Base-by-base conservation (phyloP, 1,284 basidiomycete genomes). In the Erythrobasidium hasegawianum region DNA sequence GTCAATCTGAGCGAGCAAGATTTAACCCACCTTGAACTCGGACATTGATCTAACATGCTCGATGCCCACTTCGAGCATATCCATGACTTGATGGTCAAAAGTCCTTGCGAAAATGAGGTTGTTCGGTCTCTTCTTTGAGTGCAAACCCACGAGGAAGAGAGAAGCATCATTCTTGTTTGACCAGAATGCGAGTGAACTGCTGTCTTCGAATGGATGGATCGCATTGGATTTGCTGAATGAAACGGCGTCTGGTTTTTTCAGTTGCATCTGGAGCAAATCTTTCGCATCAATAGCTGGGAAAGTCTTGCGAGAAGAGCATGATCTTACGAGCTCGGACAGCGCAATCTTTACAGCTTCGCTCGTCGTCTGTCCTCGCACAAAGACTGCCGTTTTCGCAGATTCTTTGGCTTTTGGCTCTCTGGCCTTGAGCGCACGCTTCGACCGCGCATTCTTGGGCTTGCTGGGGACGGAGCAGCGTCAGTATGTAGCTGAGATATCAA, bases 391-490 rank as follows among this genome's bases (percentile, higher is more conserved):
- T 78, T 84, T 84, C 64, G 86, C 83, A 74, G 90, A 89, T 81
- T 98, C 95, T 66, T 95, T 83, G 72, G 92, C 85, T 75, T 94
- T 92, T 1, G 95, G 85, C 75, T 89, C 88, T 33, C 93, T 84
- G 53, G 88, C 88, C 54, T 91, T 89, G 72, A 96, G 76, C 0
- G 86, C 95, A 70, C 96, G 84, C 80, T 98, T 99, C n/a, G 90
- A 89, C 43, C 95, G 86, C 0, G 96, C 95, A 83, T 96, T 97
- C 81, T 90, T 92, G 33, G 95, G 92, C 82, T 97, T 97, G 78
- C 91, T 92, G n/a, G n/a, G n/a, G n/a, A n/a, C n/a, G n/a, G n/a
- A n/a, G n/a, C n/a, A n/a, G n/a, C n/a, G n/a, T n/a, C n/a, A n/a
- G n/a, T n/a, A n/a, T n/a, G n/a, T n/a, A n/a, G n/a, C n/a, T n/a